These are phyloP conservation scores for Carallia brachiata DNA, from an alignment of 345 rosid species.

Conservation along the genomic window DNA sequence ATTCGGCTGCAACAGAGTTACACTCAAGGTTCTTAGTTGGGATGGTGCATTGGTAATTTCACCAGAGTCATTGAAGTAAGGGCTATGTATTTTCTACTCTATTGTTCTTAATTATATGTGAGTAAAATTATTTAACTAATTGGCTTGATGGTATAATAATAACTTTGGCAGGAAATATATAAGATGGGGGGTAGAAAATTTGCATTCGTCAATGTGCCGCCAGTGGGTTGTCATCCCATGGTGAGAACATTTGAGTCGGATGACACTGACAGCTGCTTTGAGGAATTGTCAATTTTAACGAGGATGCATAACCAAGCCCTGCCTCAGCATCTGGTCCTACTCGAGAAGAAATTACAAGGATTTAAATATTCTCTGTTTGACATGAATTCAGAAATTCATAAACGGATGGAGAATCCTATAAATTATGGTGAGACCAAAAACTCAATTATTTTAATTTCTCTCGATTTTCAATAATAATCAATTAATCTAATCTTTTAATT, in stretches of 20 bases:
- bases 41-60: not conserved
- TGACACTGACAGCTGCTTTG: not conserved
- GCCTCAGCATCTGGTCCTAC: not conserved
- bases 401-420: not conserved
- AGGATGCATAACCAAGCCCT: not conserved
- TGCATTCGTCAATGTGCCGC: conserved; percentile 1
- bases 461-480: too few species aligned
- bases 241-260: not conserved
- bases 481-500: too few species aligned
- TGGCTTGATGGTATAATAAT: not conserved
- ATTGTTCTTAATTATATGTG: too few species aligned
- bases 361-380: not conserved
- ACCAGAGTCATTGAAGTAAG: not conserved
- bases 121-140: too few species aligned
- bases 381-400: not conserved
- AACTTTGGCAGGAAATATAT: not conserved
- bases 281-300: not conserved
- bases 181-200: not conserved
- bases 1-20: not conserved
- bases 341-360: not conserved
- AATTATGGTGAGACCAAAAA: not conserved
- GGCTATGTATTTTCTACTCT: not conserved
- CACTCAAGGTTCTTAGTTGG: not conserved
- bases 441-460: not conserved
- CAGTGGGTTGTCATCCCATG: not conserved